A percentile compares a stretch with the other conserved stretches of the same genome.
Conservation (phyloP, 495 filamentous ascomycete species). For the Amorphotheca resinae region DNA sequence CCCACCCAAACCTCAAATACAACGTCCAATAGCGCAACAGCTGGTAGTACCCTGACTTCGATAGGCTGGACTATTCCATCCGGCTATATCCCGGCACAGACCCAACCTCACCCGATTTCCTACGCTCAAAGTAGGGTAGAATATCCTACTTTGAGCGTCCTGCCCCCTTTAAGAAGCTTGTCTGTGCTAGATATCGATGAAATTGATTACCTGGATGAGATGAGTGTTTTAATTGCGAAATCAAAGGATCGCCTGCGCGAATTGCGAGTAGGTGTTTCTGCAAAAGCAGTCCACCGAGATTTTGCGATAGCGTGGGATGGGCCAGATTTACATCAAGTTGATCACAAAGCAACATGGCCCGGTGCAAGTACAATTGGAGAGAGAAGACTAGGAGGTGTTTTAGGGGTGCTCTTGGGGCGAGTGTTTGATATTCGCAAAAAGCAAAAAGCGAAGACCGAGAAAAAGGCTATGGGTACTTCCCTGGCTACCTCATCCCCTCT, state of each 20-base stretch:
- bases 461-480: conserved; percentile 1
- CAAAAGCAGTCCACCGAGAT: conserved; percentile 38
- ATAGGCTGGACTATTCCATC: conserved; percentile 29
- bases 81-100: conserved; percentile 13
- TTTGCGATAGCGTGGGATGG: conserved; percentile 56
- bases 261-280: conserved; percentile 66
- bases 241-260: conserved; percentile 58
- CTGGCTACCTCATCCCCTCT: neutral
- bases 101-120: conserved; percentile 12
- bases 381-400: conserved; percentile 50
- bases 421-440: conserved; percentile 48
- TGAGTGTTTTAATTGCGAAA: conserved; percentile 66
- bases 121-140: conserved; percentile 47
- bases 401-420: conserved; percentile 56
- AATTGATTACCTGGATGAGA: conserved; percentile 75
- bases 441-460: conserved; percentile 11
- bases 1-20: conserved; percentile 9
- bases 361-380: conserved; percentile 33
- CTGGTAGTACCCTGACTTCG: conserved; percentile 29
- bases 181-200: conserved; percentile 86
- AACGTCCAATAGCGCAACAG: conserved; percentile 12
- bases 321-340: conserved; percentile 41
- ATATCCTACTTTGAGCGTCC: conserved; percentile 73
- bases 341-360: conserved; percentile 38
- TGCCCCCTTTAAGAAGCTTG: conserved; percentile 70